Evolutionary conservation across 441 rosid genomes (phyloP).

Genomic region (Erodium moschatum): DNA sequence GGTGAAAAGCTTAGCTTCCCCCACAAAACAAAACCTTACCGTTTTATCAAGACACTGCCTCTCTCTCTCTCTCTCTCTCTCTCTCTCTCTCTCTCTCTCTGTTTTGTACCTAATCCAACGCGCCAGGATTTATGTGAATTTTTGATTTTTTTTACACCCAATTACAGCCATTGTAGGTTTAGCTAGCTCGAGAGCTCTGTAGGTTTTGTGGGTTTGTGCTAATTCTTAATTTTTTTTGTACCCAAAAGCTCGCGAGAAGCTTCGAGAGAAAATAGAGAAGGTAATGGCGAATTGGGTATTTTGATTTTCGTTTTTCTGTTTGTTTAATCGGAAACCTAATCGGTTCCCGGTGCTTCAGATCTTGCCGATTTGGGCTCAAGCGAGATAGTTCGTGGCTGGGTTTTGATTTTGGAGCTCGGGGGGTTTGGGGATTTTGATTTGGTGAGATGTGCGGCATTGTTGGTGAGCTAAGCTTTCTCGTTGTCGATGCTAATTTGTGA

Average conservation of each 20-base stretch:
- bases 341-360: constrained; percentile 24
- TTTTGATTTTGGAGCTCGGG: constrained; percentile 12
- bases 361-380: constrained; percentile 22
- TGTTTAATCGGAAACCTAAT: constrained; percentile 11
- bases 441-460: constrained; percentile 26
- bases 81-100: constrained; percentile 14
- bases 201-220: constrained; percentile 4
- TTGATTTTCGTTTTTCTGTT: constrained; percentile 5
- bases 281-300: constrained; percentile 12
- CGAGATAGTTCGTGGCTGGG: constrained; percentile 12
- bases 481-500: constrained; percentile 26
- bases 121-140: constrained; percentile 1
- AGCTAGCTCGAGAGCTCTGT: neutral
- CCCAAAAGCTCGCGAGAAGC: constrained; percentile 1
- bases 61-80: too few species aligned
- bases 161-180: neutral
- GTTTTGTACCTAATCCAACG: constrained; percentile 32
- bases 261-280: neutral
- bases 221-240: neutral
- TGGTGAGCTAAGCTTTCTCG: constrained; percentile 10
- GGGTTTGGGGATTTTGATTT: constrained; percentile 16
- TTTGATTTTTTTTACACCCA: neutral
- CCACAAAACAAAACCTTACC: constrained; percentile 15
- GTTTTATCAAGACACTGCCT: constrained; percentile 24
- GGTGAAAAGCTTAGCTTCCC: constrained; percentile 52